Evolutionary conservation across 2,329 filamentous ascomycete genomes (phyloP), one percentile per base, ranked within the genome.

Genomic region (Fusarium sp.): DNA sequence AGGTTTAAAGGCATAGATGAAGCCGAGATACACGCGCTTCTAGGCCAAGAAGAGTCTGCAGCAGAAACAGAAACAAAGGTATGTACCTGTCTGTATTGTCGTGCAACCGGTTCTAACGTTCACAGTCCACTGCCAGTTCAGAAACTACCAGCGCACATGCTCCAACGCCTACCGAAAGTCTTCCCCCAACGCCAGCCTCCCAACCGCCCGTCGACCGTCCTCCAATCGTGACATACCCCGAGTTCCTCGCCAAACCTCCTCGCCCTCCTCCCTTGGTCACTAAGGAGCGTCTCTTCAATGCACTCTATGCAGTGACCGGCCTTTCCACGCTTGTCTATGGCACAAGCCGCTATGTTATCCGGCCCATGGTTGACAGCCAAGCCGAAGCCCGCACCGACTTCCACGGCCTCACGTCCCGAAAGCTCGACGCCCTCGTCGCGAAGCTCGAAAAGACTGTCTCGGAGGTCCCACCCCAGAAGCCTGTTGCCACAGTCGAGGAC

Each of bases 1-100:
- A 85, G 89, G 74, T 87, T 87, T 50, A 97, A 97, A 77, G 92
- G 92, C 5, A 81, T 97, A 9, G 81, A 80, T 5, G 81, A 86
- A 6, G 83, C 85, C 32, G 89, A 95, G 64, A 92, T 97, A 63
- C 82, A 92, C 69, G 81, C 82, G 49, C 82, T 97, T 9, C 79
- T 97, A 17, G 75, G 67, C 5, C 74, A 78, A 19, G 68, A 73
- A 20, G 54, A 61, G 24, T 44, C 49, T 28, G 40, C 65, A 4
- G 30, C 59, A 28, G 44, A 66, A 19, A 40, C 49, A 59, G 44
- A 66, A 19, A 40, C 49, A 59, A 48, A 74, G 51, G 72, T 75
- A 28, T 40, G 71, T 20, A 14, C 11, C 10, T 30, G 6, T 19
- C 19, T 24, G 11, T n/a, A 22, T 14, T 17, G 15, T 24, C 32